Base-by-base conservation (phyloP, 345 rosid species). In the Kandelia obovata region DNA sequence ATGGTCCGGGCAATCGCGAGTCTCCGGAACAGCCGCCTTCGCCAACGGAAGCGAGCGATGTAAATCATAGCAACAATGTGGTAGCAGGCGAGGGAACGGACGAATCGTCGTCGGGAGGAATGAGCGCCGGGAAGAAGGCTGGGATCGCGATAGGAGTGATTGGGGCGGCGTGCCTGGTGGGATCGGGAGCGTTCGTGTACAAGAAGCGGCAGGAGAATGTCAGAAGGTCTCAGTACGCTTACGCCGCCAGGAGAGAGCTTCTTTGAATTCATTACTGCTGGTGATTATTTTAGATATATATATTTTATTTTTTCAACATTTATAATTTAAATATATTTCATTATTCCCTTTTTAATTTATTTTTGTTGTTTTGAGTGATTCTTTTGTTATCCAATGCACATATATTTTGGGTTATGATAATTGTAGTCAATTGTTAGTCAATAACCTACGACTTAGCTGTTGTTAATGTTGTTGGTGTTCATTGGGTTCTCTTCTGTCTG, bases 191-290 rank as follows among this genome's bases (percentile, higher is more conserved):
- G 10, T 23, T 75, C 32, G 81, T 88, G 62, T 78, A 82, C 73
- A 89, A 84, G 84, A 86, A 83, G 84, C 86, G 98, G 67, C 85
- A 73, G 58, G 86, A 93, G 1, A 93, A 93, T 49, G 28, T 84
- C 31, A 80, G 88, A 64, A 66, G 96, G 32, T 68, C 91, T 27
- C 82, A 77, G 39, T 87, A 82, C 39, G 74, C 82, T 21, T 78
- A 78, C 69, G 85, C 86, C 0, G 84, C 88, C 6, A 82, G 89
- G 64, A 79, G 82, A 28, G 93, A 90, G 74, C 30, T 88, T 49
- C 83, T 86, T 20, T 90, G 76, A 81, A 63, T 60, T 37, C 26
- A 59, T 65, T 30, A 25, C 5, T 32, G 21, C 25, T 8, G 15
- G 26, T 17, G 23, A 13, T 28, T 58, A 5, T 58, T 51, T 37